Base-by-base conservation (phyloP, 805 yeast genomes). In the Candida lessepsii region DNA sequence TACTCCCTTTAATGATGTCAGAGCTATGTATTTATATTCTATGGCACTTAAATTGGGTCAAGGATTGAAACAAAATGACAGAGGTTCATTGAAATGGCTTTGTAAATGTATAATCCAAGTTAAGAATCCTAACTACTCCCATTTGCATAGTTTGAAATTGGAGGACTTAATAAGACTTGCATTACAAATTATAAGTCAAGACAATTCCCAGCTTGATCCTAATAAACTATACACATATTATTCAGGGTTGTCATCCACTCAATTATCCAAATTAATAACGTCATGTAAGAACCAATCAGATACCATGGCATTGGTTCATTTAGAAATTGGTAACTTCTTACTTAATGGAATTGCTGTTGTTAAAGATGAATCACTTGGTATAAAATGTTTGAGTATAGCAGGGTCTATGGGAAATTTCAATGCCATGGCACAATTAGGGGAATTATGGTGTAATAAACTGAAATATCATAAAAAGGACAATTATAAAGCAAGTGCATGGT, bases 391-490 rank as follows among this genome's bases (percentile, higher is more conserved):
- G 35, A 83, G 83, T 44, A 71, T 76, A 51, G 79, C 88, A 2
- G 91, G 81, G 0, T 66, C 80, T 7, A 58, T 81, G 55, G 93
- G 91, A 2, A 78, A 79, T 49, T 67, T 75, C 1, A 84, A 81
- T 43, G 81, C 89, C 0, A 77, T 83, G 80, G 65, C 78, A 18
- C 78, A 80, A 44, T 76, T 86, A 28, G 95, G 91, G 1, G 73
- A 68, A 39, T 60, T 84, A n/a, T 85, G 86, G 82, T 66, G 78
- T 37, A 65, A 70, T 21, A 80, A 77, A 47, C 73, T 83, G 2
- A 69, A 67, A 47, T 56, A 59, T 9, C 70, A 78, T 39, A 78
- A 78, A 58, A 80, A 77, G 50, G 85, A 86, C 54, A 56, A 71
- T 35, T 57, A 61, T 33, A 65, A 75, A 51, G 86, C 91, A 2